Conservation (phyloP, 768 basidiomycete species). For the Boletales sp. region DNA sequence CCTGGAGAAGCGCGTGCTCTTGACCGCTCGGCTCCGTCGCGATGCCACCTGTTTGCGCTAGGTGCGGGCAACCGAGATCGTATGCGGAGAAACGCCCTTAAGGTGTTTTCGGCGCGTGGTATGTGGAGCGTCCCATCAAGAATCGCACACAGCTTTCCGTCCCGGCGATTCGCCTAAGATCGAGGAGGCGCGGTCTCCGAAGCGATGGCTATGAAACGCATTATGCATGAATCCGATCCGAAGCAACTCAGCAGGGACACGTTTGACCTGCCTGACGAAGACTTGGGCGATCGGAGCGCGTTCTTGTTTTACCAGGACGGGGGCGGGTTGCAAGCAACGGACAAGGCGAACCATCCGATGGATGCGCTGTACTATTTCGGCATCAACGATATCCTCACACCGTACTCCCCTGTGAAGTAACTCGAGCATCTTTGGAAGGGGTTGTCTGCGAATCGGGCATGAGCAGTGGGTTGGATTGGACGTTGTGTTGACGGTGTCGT, state of each 20-base stretch:
- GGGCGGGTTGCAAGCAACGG: conserved; percentile 86
- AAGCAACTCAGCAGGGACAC: conserved; percentile 34
- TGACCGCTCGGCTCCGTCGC: conserved; percentile 86
- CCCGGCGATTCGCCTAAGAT: conserved; percentile 43
- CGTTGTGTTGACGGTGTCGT: background rate
- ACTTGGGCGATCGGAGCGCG: conserved; percentile 54
- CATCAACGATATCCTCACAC: conserved; percentile 95
- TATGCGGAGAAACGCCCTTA: no score
- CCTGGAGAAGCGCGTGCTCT: conserved; percentile 78
- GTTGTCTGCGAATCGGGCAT: conserved; percentile 76
- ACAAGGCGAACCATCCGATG: conserved; percentile 71
- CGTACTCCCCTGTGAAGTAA: conserved; percentile 74
- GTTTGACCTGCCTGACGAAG: conserved; percentile 57
- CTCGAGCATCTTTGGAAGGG: conserved; percentile 93
- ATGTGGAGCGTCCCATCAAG: no score
- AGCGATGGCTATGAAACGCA: conserved; percentile 80
- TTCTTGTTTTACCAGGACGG: conserved; percentile 95
- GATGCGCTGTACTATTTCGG: conserved; percentile 91
- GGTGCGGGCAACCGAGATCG: conserved; percentile 82
- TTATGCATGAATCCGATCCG: conserved; percentile 62
- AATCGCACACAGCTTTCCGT: no score
- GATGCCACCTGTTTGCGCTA: conserved; percentile 83
- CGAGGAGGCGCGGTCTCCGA: conserved; percentile 62
- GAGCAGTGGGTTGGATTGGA: conserved; percentile 28
- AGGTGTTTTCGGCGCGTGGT: conserved; percentile 80